These are phyloP conservation scores for Ophiocytium majus DNA, from an alignment of 352 stramenopile species.

Conservation along the genomic window DNA sequence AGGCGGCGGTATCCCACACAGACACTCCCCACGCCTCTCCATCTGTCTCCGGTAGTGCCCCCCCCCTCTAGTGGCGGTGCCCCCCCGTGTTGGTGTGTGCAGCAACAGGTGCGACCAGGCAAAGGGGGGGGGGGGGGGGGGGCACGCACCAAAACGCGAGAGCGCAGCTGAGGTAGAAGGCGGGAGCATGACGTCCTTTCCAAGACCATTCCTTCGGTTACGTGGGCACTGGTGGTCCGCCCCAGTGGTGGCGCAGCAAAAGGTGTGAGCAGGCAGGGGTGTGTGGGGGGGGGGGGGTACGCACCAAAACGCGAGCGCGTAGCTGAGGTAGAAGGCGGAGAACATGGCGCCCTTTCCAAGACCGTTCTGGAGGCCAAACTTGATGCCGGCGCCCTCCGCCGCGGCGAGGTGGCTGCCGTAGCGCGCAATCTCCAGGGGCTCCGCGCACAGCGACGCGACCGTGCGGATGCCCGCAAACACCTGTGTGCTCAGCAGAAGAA, in stretches of 20 bases:
- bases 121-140: neutral
- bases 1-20: too few relatives aligned
- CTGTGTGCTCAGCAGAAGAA: too few relatives aligned
- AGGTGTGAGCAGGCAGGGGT: neutral
- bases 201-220: neutral
- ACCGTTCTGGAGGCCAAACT: constrained; percentile 47
- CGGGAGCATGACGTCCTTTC: neutral
- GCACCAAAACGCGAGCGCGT: constrained; percentile 55
- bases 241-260: neutral
- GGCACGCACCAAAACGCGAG: constrained; percentile 14
- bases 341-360: constrained; percentile 52
- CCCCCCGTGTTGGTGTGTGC: too few relatives aligned
- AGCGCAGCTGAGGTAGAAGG: neutral
- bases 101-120: neutral
- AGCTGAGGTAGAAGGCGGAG: constrained; percentile 50
- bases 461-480: constrained; percentile 55
- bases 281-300: neutral
- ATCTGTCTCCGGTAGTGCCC: too few relatives aligned
- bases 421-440: constrained; percentile 43
- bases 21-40: too few relatives aligned
- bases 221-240: neutral
- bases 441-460: constrained; percentile 50
- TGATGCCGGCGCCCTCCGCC: constrained; percentile 50
- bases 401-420: constrained; percentile 45
- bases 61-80: too few relatives aligned